These are phyloP conservation scores for Aspergillus carlsbadensis DNA, from an alignment of 495 filamentous ascomycete genomes.

Conservation along the genomic window DNA sequence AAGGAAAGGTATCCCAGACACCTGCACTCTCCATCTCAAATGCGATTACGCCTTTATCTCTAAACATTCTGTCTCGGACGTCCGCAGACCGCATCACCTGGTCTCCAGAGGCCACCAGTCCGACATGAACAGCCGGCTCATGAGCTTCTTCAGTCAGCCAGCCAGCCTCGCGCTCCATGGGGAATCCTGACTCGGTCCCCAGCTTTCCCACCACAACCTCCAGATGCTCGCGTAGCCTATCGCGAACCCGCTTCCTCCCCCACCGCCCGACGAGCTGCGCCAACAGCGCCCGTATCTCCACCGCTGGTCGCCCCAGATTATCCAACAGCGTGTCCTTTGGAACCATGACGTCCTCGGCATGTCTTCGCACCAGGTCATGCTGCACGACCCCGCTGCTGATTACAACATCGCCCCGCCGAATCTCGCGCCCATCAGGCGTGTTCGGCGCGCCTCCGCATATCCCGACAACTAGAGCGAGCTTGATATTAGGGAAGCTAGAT, in stretches of 20 bases:
- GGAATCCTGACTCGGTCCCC: too few species aligned
- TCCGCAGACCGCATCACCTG: constrained; percentile 29
- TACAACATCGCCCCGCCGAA: constrained; percentile 43
- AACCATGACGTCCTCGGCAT: too few species aligned
- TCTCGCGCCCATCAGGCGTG: constrained; percentile 7
- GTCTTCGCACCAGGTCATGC: not conserved
- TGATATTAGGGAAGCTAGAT: constrained; percentile 19
- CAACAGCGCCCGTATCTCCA: not conserved
- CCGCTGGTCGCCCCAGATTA: too few species aligned
- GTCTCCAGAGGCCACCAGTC: constrained; percentile 30
- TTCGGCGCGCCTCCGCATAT: constrained; percentile 31
- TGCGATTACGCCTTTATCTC: constrained; percentile 22
- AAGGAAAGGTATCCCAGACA: constrained; percentile 32
- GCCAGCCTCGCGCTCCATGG: too few species aligned
- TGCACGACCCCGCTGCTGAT: constrained; percentile 38
- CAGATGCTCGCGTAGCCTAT: too few species aligned
- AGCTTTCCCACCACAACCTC: too few species aligned
- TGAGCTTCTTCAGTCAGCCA: not conserved
- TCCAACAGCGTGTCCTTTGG: too few species aligned
- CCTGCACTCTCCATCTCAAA: constrained; percentile 46
- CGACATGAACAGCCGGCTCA: constrained; percentile 18
- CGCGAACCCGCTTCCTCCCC: too few species aligned
- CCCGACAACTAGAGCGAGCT: constrained; percentile 27
- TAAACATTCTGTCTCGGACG: constrained; percentile 26
- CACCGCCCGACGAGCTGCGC: not conserved